Evolutionary conservation across 2,329 filamentous ascomycete genomes (phyloP), one percentile per base, ranked within the genome.

Genomic region (Claviceps purpurea): DNA sequence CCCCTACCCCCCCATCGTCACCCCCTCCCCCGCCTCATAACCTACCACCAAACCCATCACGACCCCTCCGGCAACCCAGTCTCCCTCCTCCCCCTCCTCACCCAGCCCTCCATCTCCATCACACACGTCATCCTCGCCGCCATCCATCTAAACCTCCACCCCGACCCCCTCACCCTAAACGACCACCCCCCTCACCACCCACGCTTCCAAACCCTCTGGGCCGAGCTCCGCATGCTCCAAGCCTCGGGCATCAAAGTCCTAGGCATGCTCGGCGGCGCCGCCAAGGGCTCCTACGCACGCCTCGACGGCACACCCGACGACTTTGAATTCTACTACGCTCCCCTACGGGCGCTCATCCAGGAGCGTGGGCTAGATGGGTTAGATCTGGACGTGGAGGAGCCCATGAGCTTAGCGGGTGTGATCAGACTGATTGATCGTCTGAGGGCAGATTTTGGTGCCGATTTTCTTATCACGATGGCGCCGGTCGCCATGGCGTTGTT

Each of bases 51-150:
- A 60, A 79, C 77, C 0, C 76, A 76, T 37, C 76, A 79, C 61
- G 68, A 73, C 56, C 57, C 60, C 6, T 54, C 59, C 0, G 70
- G 70, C 39, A 64, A 67, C 6, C 70, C 71, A 54, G 73, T 81
- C 56, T 78, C 77, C 4, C 67, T 78, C 54, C 69, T 79, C 2
- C 75, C 76, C 1, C 68, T 81, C 52, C 62, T 80, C 57, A 71
- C 65, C 16, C 66, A 73, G 47, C 62, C 71, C 5, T 64, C 65
- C 52, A 74, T 79, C 56, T 65, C 72, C 40, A 64, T 78, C 26
- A 95, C 90, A 0, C 90, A 96, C 68, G 75, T 95, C 54, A 90
- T 95, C 59, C 70, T 96, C 48, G 88, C 87, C 5, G 89, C 90
- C 13, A 81, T 96, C 54, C 90, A 96, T 67, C 71, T 96, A 59